Percentiles rank a stretch among this genome's conserved stretches.
These are phyloP conservation scores for Scheffersomyces lignicola DNA, from an alignment of 1,139 yeast genomes.

Conservation along the genomic window DNA sequence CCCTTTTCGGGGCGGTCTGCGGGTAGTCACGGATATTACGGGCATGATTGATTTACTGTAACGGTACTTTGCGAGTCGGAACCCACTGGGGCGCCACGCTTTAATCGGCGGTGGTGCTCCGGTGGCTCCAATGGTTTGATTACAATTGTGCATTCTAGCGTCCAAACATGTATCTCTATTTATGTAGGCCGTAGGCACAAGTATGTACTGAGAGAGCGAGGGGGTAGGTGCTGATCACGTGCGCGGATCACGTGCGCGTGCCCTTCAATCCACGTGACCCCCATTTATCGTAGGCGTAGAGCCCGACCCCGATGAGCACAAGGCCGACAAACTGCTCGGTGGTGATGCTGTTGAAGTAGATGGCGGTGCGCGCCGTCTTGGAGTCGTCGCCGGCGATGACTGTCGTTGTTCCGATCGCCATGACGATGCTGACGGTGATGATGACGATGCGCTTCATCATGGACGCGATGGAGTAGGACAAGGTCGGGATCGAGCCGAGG, in stretches of 20 bases:
- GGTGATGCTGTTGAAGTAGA: conserved; percentile 31
- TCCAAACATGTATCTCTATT: conserved; percentile 34
- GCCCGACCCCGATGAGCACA: conserved; percentile 30
- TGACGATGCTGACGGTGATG: conserved; percentile 33
- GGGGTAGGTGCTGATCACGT: neutral
- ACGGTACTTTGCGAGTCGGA: conserved; percentile 7
- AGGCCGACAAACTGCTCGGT: conserved; percentile 32
- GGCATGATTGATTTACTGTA: conserved; percentile 30
- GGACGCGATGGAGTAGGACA: conserved; percentile 43
- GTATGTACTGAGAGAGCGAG: neutral
- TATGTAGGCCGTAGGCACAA: too few relatives aligned
- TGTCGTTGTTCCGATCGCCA: conserved; percentile 21
- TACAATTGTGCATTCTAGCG: conserved; percentile 47
- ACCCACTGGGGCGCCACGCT: neutral
- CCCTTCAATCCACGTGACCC: conserved; percentile 35
- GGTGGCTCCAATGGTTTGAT: conserved; percentile 15
- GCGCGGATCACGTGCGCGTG: too few relatives aligned
- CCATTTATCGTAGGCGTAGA: conserved; percentile 44
- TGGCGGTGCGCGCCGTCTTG: conserved; percentile 12
- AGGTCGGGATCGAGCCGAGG: conserved; percentile 40
- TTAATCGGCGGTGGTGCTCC: conserved; percentile 3
- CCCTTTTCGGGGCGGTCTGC: conserved; percentile 7
- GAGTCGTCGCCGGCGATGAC: conserved; percentile 3
- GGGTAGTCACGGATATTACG: conserved; percentile 47
- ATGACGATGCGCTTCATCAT: conserved; percentile 45